Base-by-base conservation (phyloP, 148 eudicot species). In the Fagopyrum esculentum region DNA sequence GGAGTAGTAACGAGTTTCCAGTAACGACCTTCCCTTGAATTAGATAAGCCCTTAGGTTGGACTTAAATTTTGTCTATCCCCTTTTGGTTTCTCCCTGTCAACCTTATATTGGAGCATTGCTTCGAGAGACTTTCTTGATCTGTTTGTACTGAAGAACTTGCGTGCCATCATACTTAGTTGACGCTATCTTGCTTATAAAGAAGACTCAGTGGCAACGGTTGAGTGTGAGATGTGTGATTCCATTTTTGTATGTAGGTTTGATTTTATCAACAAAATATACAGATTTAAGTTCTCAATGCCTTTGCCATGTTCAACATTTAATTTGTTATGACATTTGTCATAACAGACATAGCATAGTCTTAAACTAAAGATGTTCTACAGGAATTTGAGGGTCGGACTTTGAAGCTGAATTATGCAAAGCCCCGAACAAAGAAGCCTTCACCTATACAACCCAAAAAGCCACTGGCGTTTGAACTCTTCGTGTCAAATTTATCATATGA, bases 341-440 rank as follows among this genome's bases (percentile, higher is more conserved):
- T 49, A 49, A 49, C 52, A 5, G 9, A 30, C 16, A 26, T 29
- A 63, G 69, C 69, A 63, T 63, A 3, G 4, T 44, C 11, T 60
- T 5, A 9, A 26, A 2, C 4, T 10, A n/a, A 45, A 35, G 2
- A 3, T 69, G 73, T 17, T 63, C 35, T 75, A 22, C 76, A 94
- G 98, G 97, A 95, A 75, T 92, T 57, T 71, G 91, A 90, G 86
- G 98, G 93, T 55, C 83, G 97, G 61, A 56, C 73, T 29, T 74
- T 95, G 76, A 95, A 83, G 86, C 79, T 95, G 26, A 78, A 76
- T 56, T 95, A 91, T 84, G 96, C 98, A 44, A 90, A 54, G 79
- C 89, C 89, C 47, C 84, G 80, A 76, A 88, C 81, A 87, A 70
- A 64, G 77, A 86, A 82, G 71, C 45, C 64, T 59, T 1, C 85